These are phyloP conservation scores for Malassezia caprae DNA, from an alignment of 1,284 basidiomycete species.

Conservation along the genomic window DNA sequence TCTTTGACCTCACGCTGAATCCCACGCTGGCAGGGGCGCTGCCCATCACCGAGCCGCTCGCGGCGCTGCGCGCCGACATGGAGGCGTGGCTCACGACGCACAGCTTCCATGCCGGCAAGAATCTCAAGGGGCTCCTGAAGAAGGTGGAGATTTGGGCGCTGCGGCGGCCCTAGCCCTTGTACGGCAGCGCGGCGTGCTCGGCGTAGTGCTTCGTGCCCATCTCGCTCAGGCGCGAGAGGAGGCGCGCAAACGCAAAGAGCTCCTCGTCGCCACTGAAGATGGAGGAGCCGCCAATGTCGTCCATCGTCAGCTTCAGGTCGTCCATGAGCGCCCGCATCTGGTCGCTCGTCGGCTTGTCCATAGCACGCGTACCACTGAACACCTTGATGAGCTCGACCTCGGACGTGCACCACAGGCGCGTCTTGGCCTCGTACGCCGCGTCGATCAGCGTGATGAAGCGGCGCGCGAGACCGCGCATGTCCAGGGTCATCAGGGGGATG, in stretches of 20 bases:
- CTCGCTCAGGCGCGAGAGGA: slow-evolving; percentile 42
- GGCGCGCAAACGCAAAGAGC: slow-evolving; percentile 45
- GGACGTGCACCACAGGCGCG: slow-evolving; percentile 31
- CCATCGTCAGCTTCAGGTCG: slow-evolving; percentile 39
- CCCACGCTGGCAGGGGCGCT: slow-evolving; percentile 51
- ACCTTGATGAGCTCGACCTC: slow-evolving; percentile 43
- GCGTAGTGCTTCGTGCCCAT: slow-evolving; percentile 39
- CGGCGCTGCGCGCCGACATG: slow-evolving; percentile 63
- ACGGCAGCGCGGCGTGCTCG: background rate
- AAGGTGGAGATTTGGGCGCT: slow-evolving; percentile 44
- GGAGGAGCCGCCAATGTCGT: slow-evolving; percentile 39
- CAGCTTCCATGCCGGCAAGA: slow-evolving; percentile 62
- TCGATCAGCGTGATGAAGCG: slow-evolving; percentile 97
- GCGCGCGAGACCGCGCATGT: slow-evolving; percentile 73
- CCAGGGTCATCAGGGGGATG: slow-evolving; percentile 73
- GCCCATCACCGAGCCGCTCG: slow-evolving; percentile 64
- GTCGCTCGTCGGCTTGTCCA: slow-evolving; percentile 22
- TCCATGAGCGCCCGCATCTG: slow-evolving; percentile 46
- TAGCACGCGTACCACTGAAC: slow-evolving; percentile 26
- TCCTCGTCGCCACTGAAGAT: slow-evolving; percentile 47
- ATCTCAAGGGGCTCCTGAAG: slow-evolving; percentile 39
- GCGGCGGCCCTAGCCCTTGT: background rate
- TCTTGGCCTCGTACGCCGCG: slow-evolving; percentile 53
- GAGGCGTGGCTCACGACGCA: slow-evolving; percentile 67
- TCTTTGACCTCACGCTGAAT: slow-evolving; percentile 83